These are phyloP conservation scores for Cryphonectria japonica DNA, from an alignment of 2,329 filamentous ascomycete species.

Conservation along the genomic window DNA sequence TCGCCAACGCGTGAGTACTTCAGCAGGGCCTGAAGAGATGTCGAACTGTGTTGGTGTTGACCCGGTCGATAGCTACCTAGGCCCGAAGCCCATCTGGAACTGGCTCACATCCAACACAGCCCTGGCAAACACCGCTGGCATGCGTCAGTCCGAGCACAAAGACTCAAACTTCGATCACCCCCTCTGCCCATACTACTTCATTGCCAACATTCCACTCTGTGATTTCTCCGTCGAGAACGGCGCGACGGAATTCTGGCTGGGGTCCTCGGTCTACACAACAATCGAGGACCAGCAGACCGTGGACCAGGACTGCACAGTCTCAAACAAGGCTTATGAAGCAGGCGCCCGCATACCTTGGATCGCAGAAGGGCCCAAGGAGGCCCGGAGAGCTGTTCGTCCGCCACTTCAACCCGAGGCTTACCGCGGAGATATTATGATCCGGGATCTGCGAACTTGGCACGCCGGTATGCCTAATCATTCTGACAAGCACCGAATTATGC, in stretches of 20 bases:
- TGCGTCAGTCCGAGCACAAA: slow-evolving; percentile 45
- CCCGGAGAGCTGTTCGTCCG: slow-evolving; percentile 33
- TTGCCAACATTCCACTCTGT: slow-evolving; percentile 45
- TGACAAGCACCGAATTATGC: slow-evolving; percentile 35
- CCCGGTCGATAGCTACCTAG: slow-evolving; percentile 42
- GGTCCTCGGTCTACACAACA: slow-evolving; percentile 41
- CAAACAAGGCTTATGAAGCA: slow-evolving; percentile 6
- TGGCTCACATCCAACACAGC: slow-evolving; percentile 47
- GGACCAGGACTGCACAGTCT: slow-evolving; percentile 23
- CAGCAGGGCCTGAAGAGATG: not conserved
- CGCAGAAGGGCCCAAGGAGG: slow-evolving; percentile 30
- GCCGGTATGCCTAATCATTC: slow-evolving; percentile 40
- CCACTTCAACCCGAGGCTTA: slow-evolving; percentile 35
- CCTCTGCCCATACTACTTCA: slow-evolving; percentile 42
- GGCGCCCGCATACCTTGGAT: slow-evolving; percentile 29
- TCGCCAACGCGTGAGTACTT: slow-evolving; percentile 42
- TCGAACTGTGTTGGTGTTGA: not conserved
- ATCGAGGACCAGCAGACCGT: slow-evolving; percentile 39
- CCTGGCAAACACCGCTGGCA: slow-evolving; percentile 40
- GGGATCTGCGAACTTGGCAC: slow-evolving; percentile 39
- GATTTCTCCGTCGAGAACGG: slow-evolving; percentile 41
- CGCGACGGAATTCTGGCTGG: slow-evolving; percentile 47
- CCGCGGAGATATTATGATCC: slow-evolving; percentile 37
- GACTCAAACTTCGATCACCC: slow-evolving; percentile 43
- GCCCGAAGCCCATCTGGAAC: slow-evolving; percentile 44